phyloP scores from a whole-genome alignment of 305 asterid genomes.

The Solanum aculeatissimum region DNA sequence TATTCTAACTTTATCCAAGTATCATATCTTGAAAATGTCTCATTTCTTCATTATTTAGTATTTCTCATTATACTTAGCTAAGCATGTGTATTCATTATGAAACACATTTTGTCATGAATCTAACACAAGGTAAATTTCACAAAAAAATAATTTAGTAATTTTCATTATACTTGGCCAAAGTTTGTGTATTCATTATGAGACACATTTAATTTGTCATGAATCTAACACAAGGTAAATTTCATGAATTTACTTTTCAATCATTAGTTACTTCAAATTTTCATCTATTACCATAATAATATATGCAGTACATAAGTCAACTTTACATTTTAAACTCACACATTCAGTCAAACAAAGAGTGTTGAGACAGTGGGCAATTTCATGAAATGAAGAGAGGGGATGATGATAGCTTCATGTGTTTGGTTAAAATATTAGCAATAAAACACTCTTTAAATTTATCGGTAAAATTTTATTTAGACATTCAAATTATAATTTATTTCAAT shows the following conservation, averaged over 20 bases:
- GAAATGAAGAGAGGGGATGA: not conserved
- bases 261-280: not conserved
- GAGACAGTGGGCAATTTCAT: not conserved
- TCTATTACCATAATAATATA: not conserved
- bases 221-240: not conserved
- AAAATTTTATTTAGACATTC: not conserved
- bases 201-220: not conserved
- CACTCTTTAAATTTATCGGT: not conserved
- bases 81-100: not conserved
- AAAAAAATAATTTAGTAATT: no score
- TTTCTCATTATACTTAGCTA: not conserved
- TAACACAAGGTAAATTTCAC: not conserved
- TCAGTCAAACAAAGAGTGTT: not conserved
- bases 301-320: not conserved
- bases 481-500: not conserved
- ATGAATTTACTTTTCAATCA: not conserved
- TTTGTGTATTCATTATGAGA: not conserved
- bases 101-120: not conserved
- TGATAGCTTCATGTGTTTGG: not conserved
- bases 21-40: not conserved
- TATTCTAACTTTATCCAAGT: not conserved
- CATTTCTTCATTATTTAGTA: not conserved
- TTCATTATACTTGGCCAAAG: no score
- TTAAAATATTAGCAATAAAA: not conserved
- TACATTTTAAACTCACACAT: not conserved